Evolutionary conservation across 257 asterid genomes (phyloP).

Genomic region (Anisodus tanguticus): DNA sequence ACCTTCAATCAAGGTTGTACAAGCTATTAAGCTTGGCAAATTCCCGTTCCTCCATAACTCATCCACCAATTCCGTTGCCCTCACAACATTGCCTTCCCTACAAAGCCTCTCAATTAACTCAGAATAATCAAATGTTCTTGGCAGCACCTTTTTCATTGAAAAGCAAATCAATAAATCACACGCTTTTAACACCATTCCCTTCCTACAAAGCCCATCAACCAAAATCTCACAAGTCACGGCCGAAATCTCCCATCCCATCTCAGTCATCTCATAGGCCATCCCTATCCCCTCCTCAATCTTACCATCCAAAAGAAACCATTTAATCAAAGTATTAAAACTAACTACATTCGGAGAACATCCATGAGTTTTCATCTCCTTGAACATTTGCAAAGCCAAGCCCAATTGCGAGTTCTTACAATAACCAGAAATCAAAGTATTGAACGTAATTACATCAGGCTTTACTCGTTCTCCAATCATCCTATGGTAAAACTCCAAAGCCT

Average conservation of each 20-base stretch:
- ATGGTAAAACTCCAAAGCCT: slow-evolving; percentile 62
- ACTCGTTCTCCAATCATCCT: slow-evolving; percentile 70
- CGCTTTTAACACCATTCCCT: slow-evolving; percentile 57
- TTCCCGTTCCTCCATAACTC: slow-evolving; percentile 70
- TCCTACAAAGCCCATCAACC: slow-evolving; percentile 69
- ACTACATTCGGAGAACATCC: slow-evolving; percentile 91
- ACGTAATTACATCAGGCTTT: slow-evolving; percentile 73
- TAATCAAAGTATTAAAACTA: slow-evolving; percentile 84
- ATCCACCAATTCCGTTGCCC: slow-evolving; percentile 59
- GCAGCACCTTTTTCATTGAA: slow-evolving; percentile 61
- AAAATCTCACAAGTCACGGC: slow-evolving; percentile 78
- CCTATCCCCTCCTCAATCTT: slow-evolving; percentile 71
- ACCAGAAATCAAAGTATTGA: slow-evolving; percentile 80
- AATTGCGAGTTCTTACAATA: slow-evolving; percentile 60
- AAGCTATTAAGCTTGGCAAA: slow-evolving; percentile 70
- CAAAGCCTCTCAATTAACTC: slow-evolving; percentile 70
- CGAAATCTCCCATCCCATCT: slow-evolving; percentile 73
- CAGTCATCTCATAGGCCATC: slow-evolving; percentile 84
- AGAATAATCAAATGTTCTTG: slow-evolving; percentile 57
- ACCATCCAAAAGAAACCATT: slow-evolving; percentile 75
- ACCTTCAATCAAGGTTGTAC: slow-evolving; percentile 74
- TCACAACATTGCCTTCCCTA: slow-evolving; percentile 41
- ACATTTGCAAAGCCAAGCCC: slow-evolving; percentile 66
- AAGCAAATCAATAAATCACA: slow-evolving; percentile 65
- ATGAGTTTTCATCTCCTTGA: slow-evolving; percentile 78